These are phyloP conservation scores for Xerocomellus intermedius DNA, from an alignment of 768 basidiomycete genomes.

Conservation along the genomic window DNA sequence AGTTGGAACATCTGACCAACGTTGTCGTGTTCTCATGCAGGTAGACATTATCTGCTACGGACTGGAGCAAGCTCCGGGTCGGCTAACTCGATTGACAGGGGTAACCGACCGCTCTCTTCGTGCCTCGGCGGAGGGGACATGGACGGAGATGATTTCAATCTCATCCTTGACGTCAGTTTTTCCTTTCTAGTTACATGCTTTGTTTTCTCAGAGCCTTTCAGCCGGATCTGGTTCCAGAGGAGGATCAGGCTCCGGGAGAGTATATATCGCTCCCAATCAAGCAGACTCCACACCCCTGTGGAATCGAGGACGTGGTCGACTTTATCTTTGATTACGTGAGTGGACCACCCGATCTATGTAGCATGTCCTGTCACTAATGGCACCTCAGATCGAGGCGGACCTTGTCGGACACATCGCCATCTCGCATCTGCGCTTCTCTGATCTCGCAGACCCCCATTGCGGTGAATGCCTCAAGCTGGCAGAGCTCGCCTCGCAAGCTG, in stretches of 20 bases:
- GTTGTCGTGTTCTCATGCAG: conserved; percentile 52
- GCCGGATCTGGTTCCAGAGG: conserved; percentile 32
- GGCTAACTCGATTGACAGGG: conserved; percentile 29
- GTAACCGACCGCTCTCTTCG: conserved; percentile 43
- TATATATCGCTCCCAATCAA: conserved; percentile 40
- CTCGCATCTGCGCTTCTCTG: conserved; percentile 44
- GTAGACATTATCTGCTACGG: conserved; percentile 18
- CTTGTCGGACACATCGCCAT: conserved; percentile 42
- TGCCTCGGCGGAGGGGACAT: conserved; percentile 54
- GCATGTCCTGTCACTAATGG: neutral
- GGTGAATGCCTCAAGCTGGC: conserved; percentile 41
- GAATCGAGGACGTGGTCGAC: conserved; percentile 42
- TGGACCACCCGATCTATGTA: neutral
- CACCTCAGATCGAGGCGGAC: conserved; percentile 36
- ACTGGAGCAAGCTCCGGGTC: neutral
- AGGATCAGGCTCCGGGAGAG: conserved; percentile 33
- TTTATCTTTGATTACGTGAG: conserved; percentile 50
- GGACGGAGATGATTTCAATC: conserved; percentile 52
- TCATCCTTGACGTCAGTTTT: conserved; percentile 42
- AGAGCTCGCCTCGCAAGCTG: conserved; percentile 45
- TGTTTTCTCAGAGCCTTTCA: conserved; percentile 14
- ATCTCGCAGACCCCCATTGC: conserved; percentile 36
- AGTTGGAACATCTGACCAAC: conserved; percentile 41
- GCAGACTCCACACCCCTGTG: conserved; percentile 31
- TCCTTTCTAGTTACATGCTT: neutral